Conservation (phyloP, 1,284 basidiomycete genomes). For the Gymnopus androsaceus region DNA sequence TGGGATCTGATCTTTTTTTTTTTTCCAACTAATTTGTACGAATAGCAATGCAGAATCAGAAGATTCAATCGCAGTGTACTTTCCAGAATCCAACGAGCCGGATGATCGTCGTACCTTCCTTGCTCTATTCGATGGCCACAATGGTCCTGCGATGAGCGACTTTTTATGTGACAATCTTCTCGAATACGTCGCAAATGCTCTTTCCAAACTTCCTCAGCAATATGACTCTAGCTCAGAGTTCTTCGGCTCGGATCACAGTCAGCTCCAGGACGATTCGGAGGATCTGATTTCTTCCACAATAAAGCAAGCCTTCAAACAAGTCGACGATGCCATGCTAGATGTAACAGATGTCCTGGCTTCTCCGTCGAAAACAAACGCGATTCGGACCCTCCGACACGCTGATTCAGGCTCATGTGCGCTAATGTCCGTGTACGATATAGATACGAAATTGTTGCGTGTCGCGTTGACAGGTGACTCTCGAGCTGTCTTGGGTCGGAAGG, state of each 20-base stretch:
- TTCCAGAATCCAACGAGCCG: not conserved
- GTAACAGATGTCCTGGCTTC: conserved; percentile 16
- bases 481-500: conserved; percentile 58
- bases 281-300: conserved; percentile 12
- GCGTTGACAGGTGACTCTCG: conserved; percentile 61
- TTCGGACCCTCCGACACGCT: conserved; percentile 15
- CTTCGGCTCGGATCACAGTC: not conserved
- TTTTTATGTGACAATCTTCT: conserved; percentile 14
- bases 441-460: conserved; percentile 42
- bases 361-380: conserved; percentile 16
- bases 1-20: not conserved
- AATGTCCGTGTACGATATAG: conserved; percentile 48
- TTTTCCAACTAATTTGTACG: not conserved
- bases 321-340: conserved; percentile 15
- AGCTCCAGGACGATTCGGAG: not conserved
- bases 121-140: conserved; percentile 18
- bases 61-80: conserved; percentile 15
- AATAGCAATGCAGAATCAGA: conserved; percentile 16
- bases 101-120: conserved; percentile 10
- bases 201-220: conserved; percentile 14
- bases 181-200: conserved; percentile 10
- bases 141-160: conserved; percentile 14
- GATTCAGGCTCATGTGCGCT: conserved; percentile 39
- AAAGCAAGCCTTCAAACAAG: conserved; percentile 16
- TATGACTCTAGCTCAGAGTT: conserved; percentile 6